Evolutionary conservation across 192 early-diverging fungal species (phyloP), one percentile per base, ranked within the genome.

Genomic region (Neocallimastix lanati): DNA sequence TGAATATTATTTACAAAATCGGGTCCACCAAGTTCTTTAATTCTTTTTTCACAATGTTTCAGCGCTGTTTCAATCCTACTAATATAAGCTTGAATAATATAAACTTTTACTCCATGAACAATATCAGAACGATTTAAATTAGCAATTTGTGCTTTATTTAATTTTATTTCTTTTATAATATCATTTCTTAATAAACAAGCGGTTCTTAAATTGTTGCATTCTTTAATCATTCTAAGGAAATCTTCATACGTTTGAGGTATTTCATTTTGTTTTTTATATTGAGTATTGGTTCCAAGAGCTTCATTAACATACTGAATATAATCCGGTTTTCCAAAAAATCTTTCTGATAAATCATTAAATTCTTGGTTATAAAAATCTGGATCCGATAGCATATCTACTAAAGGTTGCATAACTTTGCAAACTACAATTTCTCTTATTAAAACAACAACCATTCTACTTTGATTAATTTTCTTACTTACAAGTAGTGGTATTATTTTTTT

Each of bases 321-420:
- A 67, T 67, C 16, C 50, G 50, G 25, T 67, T 67, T 67, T 67
- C 50, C 50, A 67, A 67, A 67, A 67, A 67, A 67, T 67, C 50
- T 67, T 67, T 67, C 50, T n/a, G 50, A 67, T 25, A 89, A 58
- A 28, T 78, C 33, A 67, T 92, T 92, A n/a, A 96, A 83, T 21
- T 90, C 86, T 80, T 94, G 90, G 83, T 97, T 96, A 88, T 93
- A 91, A 76, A 91, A 96, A 83, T 97, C 95, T 2, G 95, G 93
- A 76, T 97, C 95, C 0, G 91, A 85, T 29, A 96, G 40, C 37
- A 87, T 86, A 25, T 90, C 83, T 29, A 96, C 79, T 0, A 92
- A 77, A 1, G 94, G 93, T 29, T 88, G 86, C 13, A 98, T 76
- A 13, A 97, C 82, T 0, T 91, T 86, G 13, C 91, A 89, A 1